phyloP scores from a whole-genome alignment of 805 yeast species.

The Candida arabinofermentans region DNA sequence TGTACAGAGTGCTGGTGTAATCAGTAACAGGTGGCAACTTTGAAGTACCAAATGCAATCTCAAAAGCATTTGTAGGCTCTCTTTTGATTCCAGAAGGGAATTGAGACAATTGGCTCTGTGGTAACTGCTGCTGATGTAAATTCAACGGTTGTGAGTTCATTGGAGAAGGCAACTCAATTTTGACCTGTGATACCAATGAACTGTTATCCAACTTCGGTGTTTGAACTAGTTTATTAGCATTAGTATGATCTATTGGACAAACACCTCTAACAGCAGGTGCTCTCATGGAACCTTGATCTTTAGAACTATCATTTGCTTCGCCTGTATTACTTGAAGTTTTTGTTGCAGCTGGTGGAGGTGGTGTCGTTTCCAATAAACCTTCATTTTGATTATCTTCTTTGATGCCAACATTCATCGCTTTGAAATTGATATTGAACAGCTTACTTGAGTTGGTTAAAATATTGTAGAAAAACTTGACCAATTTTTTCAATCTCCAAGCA shows the following conservation, averaged over 20 bases:
- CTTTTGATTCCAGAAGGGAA: conserved; percentile 13
- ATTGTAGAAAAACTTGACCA: conserved; percentile 36
- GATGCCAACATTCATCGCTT: conserved; percentile 22
- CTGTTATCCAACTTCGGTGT: conserved; percentile 10
- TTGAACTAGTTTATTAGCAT: neutral
- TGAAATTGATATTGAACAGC: conserved; percentile 31
- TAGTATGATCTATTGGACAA: neutral
- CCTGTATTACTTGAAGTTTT: neutral
- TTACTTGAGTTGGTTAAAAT: conserved; percentile 32
- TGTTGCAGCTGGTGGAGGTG: conserved; percentile 3
- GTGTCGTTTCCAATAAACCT: conserved; percentile 9
- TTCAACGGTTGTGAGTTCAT: conserved; percentile 5
- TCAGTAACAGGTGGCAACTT: conserved; percentile 35
- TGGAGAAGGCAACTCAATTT: conserved; percentile 2
- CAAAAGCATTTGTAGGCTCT: conserved; percentile 29
- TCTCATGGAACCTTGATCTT: neutral
- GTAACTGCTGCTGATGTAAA: conserved; percentile 7
- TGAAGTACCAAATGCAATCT: conserved; percentile 34
- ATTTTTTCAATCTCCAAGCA: conserved; percentile 42
- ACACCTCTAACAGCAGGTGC: neutral
- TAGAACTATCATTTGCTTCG: neutral
- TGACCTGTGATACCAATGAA: conserved; percentile 10
- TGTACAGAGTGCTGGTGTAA: conserved; percentile 13
- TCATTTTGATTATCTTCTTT: conserved; percentile 11
- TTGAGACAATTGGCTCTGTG: conserved; percentile 1